Evolutionary conservation across 805 yeast genomes (phyloP), one percentile per base, ranked within the genome.

Genomic region (Yamadazyma tumulicola): DNA sequence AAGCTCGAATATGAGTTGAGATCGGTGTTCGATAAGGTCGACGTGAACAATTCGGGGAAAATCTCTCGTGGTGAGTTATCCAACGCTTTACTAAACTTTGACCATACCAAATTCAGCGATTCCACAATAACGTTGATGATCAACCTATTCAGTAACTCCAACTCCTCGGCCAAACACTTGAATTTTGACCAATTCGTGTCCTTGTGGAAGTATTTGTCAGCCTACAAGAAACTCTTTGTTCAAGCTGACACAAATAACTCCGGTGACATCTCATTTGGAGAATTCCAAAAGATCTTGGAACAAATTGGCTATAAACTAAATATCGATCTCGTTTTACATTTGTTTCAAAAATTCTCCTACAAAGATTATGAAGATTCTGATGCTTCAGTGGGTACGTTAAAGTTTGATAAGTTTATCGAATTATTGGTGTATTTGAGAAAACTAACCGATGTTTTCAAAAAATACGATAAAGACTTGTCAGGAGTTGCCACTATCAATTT

Each of bases 321-420:
- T 34, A 67, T 75, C 12, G 75, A 71, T 45, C 67, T 78, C 43
- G 78, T 77, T 17, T 64, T 74, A 29, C 76, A 72, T 48, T 58
- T 82, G 37, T 81, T 79, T 50, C 74, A 68, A 43, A 70, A 69
- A 38, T 81, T 78, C 50, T 68, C 79, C 27, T 51, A 54, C 43
- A 57, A 57, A 25, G 70, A 63, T 16, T 47, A 48, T 6, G 55
- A 54, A 32, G 47, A 43, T 12, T 33, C 45, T 12, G 56, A 49
- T 12, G 37, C 52, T 6, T 40, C 55, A 0, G 60, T 65, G 20
- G 72, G 72, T 1, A 64, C 59, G 38, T 53, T 86, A 57, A 78
- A 83, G 39, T 86, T 86, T 55, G 95, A 86, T 54, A 72, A 77
- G 55, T 86, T 86, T 58, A 87, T 86, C 17, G 95, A 86, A 53